phyloP scores from a whole-genome alignment of 1,284 basidiomycete species.

The Pseudozyma sp. region DNA sequence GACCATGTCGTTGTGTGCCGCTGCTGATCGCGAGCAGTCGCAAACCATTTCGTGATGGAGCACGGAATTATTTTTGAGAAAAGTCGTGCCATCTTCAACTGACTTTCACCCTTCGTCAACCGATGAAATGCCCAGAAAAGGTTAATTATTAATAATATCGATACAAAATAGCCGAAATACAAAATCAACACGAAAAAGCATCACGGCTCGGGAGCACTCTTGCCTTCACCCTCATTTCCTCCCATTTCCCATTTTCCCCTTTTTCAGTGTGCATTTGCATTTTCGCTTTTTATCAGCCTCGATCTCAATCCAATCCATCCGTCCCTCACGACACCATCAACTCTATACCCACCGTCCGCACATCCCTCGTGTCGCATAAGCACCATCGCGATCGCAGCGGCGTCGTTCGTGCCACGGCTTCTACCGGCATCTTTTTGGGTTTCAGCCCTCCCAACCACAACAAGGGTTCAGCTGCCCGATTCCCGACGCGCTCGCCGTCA shows the following conservation, averaged over 20 bases:
- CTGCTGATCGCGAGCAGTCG: not conserved
- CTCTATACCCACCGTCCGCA: not conserved
- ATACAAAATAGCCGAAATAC: no score
- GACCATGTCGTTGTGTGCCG: not conserved
- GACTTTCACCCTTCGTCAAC: no score
- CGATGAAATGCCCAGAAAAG: no score
- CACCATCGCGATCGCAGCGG: not conserved
- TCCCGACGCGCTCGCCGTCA: conserved; percentile 13
- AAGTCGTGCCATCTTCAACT: no score
- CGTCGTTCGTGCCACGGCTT: not conserved
- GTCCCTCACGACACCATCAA: conserved; percentile 21
- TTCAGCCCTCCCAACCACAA: not conserved
- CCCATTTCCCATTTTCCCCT: conserved; percentile 2
- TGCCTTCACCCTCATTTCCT: conserved; percentile 5
- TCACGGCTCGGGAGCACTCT: no score
- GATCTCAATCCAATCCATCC: conserved; percentile 13
- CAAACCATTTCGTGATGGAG: no score
- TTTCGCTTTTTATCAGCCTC: conserved; percentile 1
- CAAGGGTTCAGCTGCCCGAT: conserved; percentile 16
- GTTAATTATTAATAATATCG: no score
- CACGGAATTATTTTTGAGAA: no score
- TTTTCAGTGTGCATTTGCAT: conserved; percentile 5
- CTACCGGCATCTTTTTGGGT: not conserved
- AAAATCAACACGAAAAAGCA: no score
- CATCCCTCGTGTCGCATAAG: not conserved